Percentiles rank a stretch among this genome's conserved stretches.
Conservation (phyloP, 2,329 filamentous ascomycete genomes). For the Colletotrichum navitas region DNA sequence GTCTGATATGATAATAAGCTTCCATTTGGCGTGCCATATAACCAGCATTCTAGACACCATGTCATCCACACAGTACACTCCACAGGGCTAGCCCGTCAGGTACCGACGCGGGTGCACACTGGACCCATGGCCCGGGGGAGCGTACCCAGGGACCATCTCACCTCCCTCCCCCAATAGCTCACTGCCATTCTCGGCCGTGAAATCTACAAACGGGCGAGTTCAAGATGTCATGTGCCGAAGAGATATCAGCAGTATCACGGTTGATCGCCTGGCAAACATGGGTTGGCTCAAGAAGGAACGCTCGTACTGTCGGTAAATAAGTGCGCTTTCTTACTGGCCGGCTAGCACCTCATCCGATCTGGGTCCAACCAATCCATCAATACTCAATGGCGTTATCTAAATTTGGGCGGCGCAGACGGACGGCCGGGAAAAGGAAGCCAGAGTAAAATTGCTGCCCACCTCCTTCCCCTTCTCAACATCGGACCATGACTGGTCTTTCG, state of each 20-base stretch:
- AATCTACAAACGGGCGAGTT: not conserved
- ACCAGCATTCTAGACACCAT: slow-evolving; percentile 6
- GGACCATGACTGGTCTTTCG: slow-evolving; percentile 33
- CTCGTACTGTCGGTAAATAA: not conserved
- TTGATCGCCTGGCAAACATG: not conserved
- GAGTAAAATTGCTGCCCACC: slow-evolving; percentile 27
- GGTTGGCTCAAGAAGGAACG: not conserved
- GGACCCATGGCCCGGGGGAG: slow-evolving; percentile 1
- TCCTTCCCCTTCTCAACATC: slow-evolving; percentile 5
- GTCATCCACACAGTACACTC: not conserved
- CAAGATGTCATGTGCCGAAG: not conserved
- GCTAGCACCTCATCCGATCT: slow-evolving; percentile 16
- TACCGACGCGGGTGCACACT: slow-evolving; percentile 2
- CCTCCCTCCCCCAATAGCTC: not conserved
- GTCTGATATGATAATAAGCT: slow-evolving; percentile 26
- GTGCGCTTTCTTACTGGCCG: not conserved
- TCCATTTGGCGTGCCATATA: not conserved
- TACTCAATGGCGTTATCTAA: slow-evolving; percentile 21
- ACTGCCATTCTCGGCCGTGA: slow-evolving; percentile 8
- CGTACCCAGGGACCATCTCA: slow-evolving; percentile 14
- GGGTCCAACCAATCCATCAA: slow-evolving; percentile 11
- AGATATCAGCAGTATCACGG: not conserved
- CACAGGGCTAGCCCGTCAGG: not conserved
- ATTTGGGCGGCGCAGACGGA: slow-evolving; percentile 32
- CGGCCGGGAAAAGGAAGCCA: slow-evolving; percentile 15